Percentiles rank a stretch among this genome's conserved stretches.
phyloP scores from a whole-genome alignment of 164 flowering plant genomes.

The Akebia trifoliata region DNA sequence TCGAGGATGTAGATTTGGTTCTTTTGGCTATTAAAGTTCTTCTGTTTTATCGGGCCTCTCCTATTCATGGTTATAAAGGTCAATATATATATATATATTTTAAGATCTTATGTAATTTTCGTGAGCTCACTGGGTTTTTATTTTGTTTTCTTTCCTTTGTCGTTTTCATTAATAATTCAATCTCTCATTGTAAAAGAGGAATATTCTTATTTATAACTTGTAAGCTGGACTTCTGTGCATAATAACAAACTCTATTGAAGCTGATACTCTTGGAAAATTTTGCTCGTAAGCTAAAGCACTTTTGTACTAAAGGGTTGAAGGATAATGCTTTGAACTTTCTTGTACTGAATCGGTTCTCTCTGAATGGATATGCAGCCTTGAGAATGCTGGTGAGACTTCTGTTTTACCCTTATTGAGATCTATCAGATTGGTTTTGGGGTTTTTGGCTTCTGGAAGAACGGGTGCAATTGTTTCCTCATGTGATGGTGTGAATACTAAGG shows the following conservation, averaged over 20 bases:
- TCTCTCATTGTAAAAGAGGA: no score
- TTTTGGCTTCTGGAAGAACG: slow-evolving; percentile 38
- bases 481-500: slow-evolving; percentile 52
- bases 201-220: no score
- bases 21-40: no score
- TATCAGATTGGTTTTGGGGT: slow-evolving; percentile 51
- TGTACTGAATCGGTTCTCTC: neutral
- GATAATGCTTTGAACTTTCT: neutral
- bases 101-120: no score
- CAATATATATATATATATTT: no score
- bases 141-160: no score
- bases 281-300: neutral
- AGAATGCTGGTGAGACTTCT: slow-evolving; percentile 88
- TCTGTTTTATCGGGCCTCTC: no score
- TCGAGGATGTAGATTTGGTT: no score
- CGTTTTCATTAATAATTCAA: no score
- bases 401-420: slow-evolving; percentile 83
- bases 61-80: no score
- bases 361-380: slow-evolving; percentile 57
- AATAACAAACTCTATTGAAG: neutral
- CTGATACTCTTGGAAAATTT: neutral
- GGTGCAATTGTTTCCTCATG: slow-evolving; percentile 32
- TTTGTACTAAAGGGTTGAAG: neutral
- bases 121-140: no score
- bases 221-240: neutral